These are phyloP conservation scores for Nectriaceae sp. DNA, from an alignment of 2,329 filamentous ascomycete genomes.

Conservation along the genomic window DNA sequence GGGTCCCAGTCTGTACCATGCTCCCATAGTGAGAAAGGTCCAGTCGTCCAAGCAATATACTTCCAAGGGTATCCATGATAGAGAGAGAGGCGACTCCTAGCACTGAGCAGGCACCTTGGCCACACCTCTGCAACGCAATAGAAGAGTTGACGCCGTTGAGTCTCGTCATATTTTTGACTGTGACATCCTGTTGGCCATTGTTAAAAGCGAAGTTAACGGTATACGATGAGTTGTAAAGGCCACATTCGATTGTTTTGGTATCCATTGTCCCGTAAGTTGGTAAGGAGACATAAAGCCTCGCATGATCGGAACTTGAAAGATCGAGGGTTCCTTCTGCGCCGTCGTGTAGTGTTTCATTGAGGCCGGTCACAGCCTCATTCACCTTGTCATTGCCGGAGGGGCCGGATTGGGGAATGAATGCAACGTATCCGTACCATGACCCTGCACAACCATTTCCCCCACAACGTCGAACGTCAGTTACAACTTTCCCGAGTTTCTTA, in stretches of 20 bases:
- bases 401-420: slow-evolving; percentile 3
- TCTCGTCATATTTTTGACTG: background rate
- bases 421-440: background rate
- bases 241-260: background rate
- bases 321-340: background rate
- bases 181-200: slow-evolving; percentile 2
- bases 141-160: slow-evolving; percentile 1
- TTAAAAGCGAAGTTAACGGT: slow-evolving; percentile 1
- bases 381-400: background rate
- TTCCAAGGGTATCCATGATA: slow-evolving; percentile 1
- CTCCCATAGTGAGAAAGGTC: background rate
- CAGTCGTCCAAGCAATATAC: slow-evolving; percentile 4
- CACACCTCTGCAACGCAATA: no score
- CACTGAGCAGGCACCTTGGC: no score
- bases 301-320: background rate
- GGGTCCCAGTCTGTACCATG: background rate
- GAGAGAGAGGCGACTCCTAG: slow-evolving; percentile 3
- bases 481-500: background rate
- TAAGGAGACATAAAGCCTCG: background rate
- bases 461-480: no score
- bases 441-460: background rate
- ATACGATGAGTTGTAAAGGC: slow-evolving; percentile 8
- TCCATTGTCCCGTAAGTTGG: background rate
- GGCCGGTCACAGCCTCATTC: background rate
- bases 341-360: background rate